A percentile compares a stretch with the other conserved stretches of the same genome.
These are phyloP conservation scores for Trichoderma virens DNA, from an alignment of 495 filamentous ascomycete species.

Conservation along the genomic window DNA sequence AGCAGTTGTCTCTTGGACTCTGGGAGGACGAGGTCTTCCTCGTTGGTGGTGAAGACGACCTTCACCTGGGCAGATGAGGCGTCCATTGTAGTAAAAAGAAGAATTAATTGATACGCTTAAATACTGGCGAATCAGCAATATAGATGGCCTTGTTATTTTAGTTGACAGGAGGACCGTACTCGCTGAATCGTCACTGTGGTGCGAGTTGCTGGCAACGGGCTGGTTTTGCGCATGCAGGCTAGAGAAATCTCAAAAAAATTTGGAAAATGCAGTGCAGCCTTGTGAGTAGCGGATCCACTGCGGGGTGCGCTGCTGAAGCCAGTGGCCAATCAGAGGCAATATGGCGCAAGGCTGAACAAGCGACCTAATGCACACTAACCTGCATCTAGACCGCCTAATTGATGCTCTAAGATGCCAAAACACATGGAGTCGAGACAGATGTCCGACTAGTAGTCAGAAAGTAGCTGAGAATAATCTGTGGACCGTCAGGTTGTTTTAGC, in stretches of 20 bases:
- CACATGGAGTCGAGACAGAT: background rate
- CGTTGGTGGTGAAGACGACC: slow-evolving; percentile 45
- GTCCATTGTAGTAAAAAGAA: background rate
- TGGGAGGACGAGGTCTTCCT: slow-evolving; percentile 48
- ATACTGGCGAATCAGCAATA: background rate
- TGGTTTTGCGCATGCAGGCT: background rate
- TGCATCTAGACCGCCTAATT: slow-evolving; percentile 3
- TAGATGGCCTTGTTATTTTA: background rate
- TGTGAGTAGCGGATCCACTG: background rate
- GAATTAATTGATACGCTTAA: background rate
- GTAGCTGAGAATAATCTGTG: background rate
- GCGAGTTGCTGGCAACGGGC: background rate
- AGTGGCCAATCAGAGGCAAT: background rate
- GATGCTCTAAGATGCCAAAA: background rate
- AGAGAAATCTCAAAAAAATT: slow-evolving; percentile 10
- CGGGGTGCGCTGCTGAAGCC: background rate
- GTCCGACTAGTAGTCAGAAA: background rate
- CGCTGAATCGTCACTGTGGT: background rate
- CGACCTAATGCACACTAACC: background rate
- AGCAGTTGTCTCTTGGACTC: slow-evolving; percentile 46
- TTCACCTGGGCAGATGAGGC: slow-evolving; percentile 10
- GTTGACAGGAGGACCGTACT: background rate
- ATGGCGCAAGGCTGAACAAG: background rate
- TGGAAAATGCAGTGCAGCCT: background rate
- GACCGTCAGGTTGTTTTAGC: background rate